Conservation (phyloP, 306 rosid species). For the Ammopiptanthus mongolicus region DNA sequence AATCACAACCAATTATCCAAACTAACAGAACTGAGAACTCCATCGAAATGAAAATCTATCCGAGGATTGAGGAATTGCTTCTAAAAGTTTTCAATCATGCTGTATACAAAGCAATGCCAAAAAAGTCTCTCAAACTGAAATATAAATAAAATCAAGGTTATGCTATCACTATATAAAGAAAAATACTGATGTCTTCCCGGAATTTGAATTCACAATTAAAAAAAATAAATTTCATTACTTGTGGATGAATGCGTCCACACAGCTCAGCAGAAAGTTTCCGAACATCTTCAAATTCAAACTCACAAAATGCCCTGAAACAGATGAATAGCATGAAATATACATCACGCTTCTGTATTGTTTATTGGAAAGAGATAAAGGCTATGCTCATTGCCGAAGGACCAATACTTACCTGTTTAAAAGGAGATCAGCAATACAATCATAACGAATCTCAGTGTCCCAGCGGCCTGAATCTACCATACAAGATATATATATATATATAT, state of each 20-base stretch:
- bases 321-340: not conserved
- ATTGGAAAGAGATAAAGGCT: slow-evolving; percentile 4
- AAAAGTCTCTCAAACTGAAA: slow-evolving; percentile 5
- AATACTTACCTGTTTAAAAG: slow-evolving; percentile 55
- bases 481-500: not conserved
- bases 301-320: slow-evolving; percentile 60
- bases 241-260: slow-evolving; percentile 89
- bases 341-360: slow-evolving; percentile 13
- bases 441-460: slow-evolving; percentile 33
- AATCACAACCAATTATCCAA: slow-evolving; percentile 3
- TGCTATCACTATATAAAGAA: not conserved
- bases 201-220: not conserved
- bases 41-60: not conserved
- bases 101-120: not conserved
- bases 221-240: slow-evolving; percentile 35
- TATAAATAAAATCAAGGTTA: slow-evolving; percentile 5
- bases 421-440: slow-evolving; percentile 48
- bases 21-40: slow-evolving; percentile 2
- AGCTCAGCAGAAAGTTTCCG: slow-evolving; percentile 90
- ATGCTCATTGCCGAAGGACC: not conserved
- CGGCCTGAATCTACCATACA: slow-evolving; percentile 29
- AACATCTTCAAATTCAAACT: slow-evolving; percentile 80
- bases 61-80: not conserved
- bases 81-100: slow-evolving; percentile 10
- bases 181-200: not conserved